A percentile compares a stretch with the other conserved stretches of the same genome.
Conservation (phyloP, 73 alveolate genomes). For the Tetrahymena borealis region DNA sequence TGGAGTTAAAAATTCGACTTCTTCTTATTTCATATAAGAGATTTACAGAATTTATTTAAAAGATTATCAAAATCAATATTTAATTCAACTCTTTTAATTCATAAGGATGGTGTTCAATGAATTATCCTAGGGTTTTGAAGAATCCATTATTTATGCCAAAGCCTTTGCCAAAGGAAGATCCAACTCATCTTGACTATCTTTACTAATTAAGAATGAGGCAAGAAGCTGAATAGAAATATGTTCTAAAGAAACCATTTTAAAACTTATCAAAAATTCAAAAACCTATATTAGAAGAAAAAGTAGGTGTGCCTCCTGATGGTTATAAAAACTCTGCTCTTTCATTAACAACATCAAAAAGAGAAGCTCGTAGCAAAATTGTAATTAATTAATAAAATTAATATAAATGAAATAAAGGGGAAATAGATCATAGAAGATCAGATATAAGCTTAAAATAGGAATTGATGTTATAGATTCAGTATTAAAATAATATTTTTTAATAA, state of each 20-base stretch:
- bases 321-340: constrained; percentile 9
- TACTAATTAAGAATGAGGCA: constrained; percentile 16
- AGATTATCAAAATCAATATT: no score
- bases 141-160: constrained; percentile 41
- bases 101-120: constrained; percentile 36
- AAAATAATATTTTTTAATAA: background rate
- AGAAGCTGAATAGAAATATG: constrained; percentile 10
- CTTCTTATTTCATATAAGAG: no score
- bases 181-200: constrained; percentile 15
- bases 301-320: constrained; percentile 31
- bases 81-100: no score
- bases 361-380: constrained; percentile 23
- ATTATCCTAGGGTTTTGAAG: constrained; percentile 25
- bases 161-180: constrained; percentile 28
- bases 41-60: no score
- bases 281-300: constrained; percentile 5
- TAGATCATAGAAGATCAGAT: no score
- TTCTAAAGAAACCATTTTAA: constrained; percentile 19
- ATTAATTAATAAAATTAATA: no score
- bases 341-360: constrained; percentile 18
- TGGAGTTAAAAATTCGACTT: background rate
- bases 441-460: no score
- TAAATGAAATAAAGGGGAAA: no score
- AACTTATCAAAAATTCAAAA: constrained; percentile 8
- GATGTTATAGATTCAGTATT: no score